phyloP scores from a whole-genome alignment of 495 filamentous ascomycete genomes.

The Aspergillus wentii region DNA sequence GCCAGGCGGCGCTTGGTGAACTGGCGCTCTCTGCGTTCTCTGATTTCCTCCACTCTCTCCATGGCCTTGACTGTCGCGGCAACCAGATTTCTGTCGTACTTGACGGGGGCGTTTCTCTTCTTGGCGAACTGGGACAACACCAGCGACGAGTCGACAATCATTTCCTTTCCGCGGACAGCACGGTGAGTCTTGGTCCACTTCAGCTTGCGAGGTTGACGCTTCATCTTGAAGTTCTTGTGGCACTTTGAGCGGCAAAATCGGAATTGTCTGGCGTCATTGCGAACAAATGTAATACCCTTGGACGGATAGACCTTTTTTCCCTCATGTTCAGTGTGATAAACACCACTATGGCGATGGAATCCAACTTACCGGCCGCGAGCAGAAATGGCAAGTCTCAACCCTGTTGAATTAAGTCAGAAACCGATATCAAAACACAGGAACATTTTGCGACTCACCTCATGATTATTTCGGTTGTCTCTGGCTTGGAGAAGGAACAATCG shows the following conservation, averaged over 20 bases:
- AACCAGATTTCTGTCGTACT: constrained; percentile 90
- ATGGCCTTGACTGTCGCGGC: constrained; percentile 85
- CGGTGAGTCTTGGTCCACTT: constrained; percentile 80
- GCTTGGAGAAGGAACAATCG: too few species aligned
- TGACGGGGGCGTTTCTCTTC: constrained; percentile 88
- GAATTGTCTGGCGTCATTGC: constrained; percentile 68
- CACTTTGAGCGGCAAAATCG: constrained; percentile 82
- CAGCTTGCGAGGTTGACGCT: constrained; percentile 78
- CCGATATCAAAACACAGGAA: too few species aligned
- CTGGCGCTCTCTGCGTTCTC: constrained; percentile 71
- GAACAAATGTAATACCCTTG: constrained; percentile 84
- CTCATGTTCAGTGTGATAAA: too few species aligned
- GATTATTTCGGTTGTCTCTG: too few species aligned
- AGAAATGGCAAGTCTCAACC: constrained; percentile 91
- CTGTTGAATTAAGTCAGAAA: too few species aligned
- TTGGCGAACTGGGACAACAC: constrained; percentile 85
- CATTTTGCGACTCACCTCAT: too few species aligned
- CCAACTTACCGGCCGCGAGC: too few species aligned
- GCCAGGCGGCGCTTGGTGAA: constrained; percentile 92
- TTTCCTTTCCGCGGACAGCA: constrained; percentile 78
- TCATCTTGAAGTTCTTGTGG: constrained; percentile 99
- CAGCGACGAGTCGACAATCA: constrained; percentile 91
- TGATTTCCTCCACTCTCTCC: constrained; percentile 85
- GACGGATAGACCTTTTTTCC: too few species aligned
- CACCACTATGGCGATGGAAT: too few species aligned